These are phyloP conservation scores for Apiospora aurea DNA, from an alignment of 2,329 filamentous ascomycete species.

Conservation along the genomic window DNA sequence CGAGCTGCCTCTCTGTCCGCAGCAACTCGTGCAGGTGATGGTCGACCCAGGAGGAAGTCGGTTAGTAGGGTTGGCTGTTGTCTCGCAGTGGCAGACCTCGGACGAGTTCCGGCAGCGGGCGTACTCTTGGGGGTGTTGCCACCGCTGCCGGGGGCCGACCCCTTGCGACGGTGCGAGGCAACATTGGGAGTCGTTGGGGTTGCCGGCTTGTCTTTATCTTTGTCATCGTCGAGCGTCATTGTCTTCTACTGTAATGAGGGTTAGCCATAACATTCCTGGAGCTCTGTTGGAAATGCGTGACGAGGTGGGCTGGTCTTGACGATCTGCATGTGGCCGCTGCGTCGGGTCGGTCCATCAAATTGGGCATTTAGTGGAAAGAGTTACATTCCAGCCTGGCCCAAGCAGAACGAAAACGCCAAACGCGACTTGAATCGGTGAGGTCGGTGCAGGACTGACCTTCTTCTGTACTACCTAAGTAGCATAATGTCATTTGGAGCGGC, in stretches of 20 bases:
- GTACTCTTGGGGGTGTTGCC: constrained; percentile 35
- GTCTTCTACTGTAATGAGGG: constrained; percentile 20
- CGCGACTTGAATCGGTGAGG: not conserved
- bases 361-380: constrained; percentile 17
- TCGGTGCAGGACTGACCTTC: constrained; percentile 5
- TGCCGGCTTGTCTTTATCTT: constrained; percentile 19
- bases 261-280: constrained; percentile 3
- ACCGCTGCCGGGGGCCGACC: constrained; percentile 25
- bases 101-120: constrained; percentile 32
- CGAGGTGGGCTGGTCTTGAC: not conserved
- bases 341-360: constrained; percentile 15
- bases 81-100: constrained; percentile 38
- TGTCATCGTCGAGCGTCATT: constrained; percentile 23
- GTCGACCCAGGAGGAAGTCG: constrained; percentile 43
- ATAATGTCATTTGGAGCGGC: constrained; percentile 15
- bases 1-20: constrained; percentile 50
- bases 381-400: constrained; percentile 13
- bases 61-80: constrained; percentile 39
- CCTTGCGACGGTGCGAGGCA: not conserved
- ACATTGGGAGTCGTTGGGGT: constrained; percentile 12
- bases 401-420: constrained; percentile 2
- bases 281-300: not conserved
- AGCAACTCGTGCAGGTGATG: constrained; percentile 58
- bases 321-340: constrained; percentile 21
- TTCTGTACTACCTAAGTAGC: constrained; percentile 21